A percentile compares a stretch with the other conserved stretches of the same genome.
phyloP scores from a whole-genome alignment of 2,329 filamentous ascomycete species.

The Sclerotinia minor region DNA sequence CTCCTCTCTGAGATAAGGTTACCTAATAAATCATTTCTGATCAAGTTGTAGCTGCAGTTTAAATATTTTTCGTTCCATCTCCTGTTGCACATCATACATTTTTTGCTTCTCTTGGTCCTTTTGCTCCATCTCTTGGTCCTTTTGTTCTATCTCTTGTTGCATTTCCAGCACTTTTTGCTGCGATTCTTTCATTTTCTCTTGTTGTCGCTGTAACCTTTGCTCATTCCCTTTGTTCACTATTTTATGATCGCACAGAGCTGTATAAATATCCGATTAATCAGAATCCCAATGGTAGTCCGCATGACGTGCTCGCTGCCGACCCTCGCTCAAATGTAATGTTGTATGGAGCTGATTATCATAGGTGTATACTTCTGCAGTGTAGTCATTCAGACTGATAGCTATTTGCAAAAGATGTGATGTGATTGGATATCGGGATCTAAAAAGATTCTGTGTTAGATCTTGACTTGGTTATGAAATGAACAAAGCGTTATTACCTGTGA shows the following conservation, averaged over 20 bases:
- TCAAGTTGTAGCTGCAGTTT: background rate
- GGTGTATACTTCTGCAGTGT: slow-evolving; percentile 2
- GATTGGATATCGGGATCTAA: slow-evolving; percentile 5
- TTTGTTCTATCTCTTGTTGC: no score
- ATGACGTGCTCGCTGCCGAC: background rate
- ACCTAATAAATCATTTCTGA: background rate
- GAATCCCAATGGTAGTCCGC: background rate
- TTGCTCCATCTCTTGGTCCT: no score
- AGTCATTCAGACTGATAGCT: background rate
- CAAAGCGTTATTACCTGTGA: background rate
- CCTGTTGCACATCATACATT: no score
- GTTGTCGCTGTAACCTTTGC: no score
- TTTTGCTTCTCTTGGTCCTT: no score
- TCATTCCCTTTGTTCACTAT: no score
- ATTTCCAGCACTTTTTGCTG: no score
- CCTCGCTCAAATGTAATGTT: slow-evolving; percentile 10
- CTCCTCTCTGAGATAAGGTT: background rate
- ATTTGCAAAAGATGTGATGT: slow-evolving; percentile 3
- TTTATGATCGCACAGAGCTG: background rate
- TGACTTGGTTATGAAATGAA: background rate
- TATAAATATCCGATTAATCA: background rate
- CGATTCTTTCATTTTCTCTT: no score
- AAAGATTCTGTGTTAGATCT: background rate
- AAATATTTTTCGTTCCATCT: background rate
- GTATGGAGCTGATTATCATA: slow-evolving; percentile 2